Evolutionary conservation across 2,329 filamentous ascomycete genomes (phyloP).

Genomic region (Diplodia corticola): DNA sequence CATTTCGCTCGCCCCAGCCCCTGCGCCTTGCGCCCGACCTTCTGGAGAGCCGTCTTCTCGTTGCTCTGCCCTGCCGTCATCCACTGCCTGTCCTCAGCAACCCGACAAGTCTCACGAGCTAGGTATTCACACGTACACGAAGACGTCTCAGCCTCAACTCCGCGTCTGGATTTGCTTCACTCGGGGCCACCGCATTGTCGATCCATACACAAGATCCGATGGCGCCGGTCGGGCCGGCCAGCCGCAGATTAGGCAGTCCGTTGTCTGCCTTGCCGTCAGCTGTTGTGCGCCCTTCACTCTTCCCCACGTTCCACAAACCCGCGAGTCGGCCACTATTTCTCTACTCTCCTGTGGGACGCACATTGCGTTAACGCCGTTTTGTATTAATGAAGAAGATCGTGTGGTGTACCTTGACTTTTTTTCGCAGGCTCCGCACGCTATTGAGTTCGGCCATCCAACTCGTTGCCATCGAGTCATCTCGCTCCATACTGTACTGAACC

Average conservation of each 20-base stretch:
- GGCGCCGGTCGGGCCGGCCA: background rate
- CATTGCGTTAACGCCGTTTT: slow-evolving; percentile 10
- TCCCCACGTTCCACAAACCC: background rate
- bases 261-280: background rate
- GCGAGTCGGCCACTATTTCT: background rate
- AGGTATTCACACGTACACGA: background rate
- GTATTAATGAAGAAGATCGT: background rate
- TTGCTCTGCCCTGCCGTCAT: background rate
- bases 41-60: background rate
- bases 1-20: background rate
- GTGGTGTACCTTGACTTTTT: slow-evolving; percentile 6
- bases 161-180: background rate
- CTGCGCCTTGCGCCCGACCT: background rate
- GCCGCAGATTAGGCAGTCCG: background rate
- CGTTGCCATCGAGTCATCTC: background rate
- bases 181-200: background rate
- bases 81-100: background rate
- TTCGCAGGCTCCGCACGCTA: background rate
- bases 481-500: background rate
- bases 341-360: background rate
- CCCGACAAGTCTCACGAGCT: background rate
- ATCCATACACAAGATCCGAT: background rate
- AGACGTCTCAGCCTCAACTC: background rate
- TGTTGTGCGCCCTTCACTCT: background rate
- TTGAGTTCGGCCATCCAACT: background rate